Percentiles rank a stretch among this genome's conserved stretches.
phyloP scores from a whole-genome alignment of 2,329 filamentous ascomycete genomes.

The Zelopaecilomyces penicillatus region DNA sequence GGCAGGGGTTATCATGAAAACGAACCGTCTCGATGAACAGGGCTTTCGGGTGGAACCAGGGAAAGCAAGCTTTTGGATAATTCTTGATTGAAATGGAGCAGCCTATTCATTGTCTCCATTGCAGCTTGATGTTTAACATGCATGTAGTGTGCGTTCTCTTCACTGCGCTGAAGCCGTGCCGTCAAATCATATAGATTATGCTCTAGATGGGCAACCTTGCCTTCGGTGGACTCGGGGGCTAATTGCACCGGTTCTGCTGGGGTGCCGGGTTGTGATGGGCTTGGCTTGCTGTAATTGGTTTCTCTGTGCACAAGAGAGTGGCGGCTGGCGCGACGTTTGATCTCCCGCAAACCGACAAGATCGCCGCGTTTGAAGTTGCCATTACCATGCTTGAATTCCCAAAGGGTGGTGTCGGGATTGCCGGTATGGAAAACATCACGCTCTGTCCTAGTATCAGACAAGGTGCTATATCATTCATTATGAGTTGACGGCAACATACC shows the following conservation, averaged over 20 bases:
- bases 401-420: constrained; percentile 84
- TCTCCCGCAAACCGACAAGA: constrained; percentile 81
- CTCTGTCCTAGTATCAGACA: constrained; percentile 44
- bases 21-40: constrained; percentile 76
- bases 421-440: constrained; percentile 97
- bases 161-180: constrained; percentile 66
- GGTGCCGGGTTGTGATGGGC: constrained; percentile 71
- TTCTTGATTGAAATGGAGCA: constrained; percentile 73
- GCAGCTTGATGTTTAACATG: constrained; percentile 74
- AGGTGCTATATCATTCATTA: neutral
- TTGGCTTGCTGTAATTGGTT: constrained; percentile 69
- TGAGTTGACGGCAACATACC: constrained; percentile 41
- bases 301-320: constrained; percentile 91
- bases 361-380: constrained; percentile 96
- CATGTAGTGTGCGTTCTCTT: constrained; percentile 73
- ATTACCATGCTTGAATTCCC: constrained; percentile 98
- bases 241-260: constrained; percentile 70
- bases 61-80: constrained; percentile 67
- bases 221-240: constrained; percentile 66
- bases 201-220: constrained; percentile 66
- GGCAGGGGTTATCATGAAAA: constrained; percentile 10
- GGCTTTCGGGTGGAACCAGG: constrained; percentile 66
- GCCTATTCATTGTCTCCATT: constrained; percentile 67
- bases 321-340: constrained; percentile 87
- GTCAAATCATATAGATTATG: constrained; percentile 76